These are phyloP conservation scores for Chrysanthemum seticuspe DNA, from an alignment of 129 eudicot genomes.

Conservation along the genomic window DNA sequence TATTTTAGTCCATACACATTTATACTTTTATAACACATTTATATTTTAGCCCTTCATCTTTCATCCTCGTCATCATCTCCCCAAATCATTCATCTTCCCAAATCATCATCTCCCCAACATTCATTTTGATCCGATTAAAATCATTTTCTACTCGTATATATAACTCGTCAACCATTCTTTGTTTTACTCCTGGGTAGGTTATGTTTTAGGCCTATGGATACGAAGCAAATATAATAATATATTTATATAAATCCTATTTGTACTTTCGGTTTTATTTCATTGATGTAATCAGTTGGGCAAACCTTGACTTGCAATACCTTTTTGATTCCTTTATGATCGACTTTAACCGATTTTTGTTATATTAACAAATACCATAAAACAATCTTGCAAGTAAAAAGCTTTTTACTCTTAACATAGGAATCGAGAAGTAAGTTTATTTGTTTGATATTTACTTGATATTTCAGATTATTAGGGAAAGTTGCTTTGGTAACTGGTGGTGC, in stretches of 20 bases:
- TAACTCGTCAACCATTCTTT: neutral
- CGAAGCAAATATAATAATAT: neutral
- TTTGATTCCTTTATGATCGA: neutral
- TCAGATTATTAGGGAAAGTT: constrained; percentile 81
- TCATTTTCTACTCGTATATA: neutral
- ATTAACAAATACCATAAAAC: no score
- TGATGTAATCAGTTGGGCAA: neutral
- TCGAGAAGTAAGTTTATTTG: neutral
- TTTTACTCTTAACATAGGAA: neutral
- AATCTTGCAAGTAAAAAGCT: no score
- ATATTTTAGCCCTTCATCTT: no score
- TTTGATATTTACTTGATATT: constrained; percentile 15
- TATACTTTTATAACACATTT: no score
- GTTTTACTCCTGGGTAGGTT: neutral
- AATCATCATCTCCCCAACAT: no score
- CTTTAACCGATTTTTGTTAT: neutral
- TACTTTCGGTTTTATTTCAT: neutral
- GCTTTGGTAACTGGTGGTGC: constrained; percentile 96
- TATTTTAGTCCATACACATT: no score
- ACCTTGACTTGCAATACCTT: neutral
- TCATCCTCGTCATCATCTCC: no score
- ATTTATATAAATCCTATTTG: neutral
- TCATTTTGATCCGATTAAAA: no score
- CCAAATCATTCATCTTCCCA: no score
- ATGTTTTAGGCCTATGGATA: neutral